phyloP scores from a whole-genome alignment of 1,284 basidiomycete genomes.

The Lentinula novae-zelandiae region DNA sequence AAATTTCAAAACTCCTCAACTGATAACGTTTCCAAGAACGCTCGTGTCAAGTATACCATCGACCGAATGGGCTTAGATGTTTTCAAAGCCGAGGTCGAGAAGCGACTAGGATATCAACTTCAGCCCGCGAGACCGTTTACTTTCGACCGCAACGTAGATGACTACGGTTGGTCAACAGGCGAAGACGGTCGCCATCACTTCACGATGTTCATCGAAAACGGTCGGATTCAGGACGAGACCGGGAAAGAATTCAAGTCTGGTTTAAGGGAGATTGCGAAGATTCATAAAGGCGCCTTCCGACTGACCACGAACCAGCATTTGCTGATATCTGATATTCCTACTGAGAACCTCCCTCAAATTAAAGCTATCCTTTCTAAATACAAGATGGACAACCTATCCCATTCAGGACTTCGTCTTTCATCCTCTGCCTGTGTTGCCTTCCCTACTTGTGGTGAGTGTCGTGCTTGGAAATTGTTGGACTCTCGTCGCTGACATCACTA shows the following conservation, averaged over 20 bases:
- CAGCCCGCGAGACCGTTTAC: conserved; percentile 71
- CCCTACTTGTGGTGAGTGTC: conserved; percentile 81
- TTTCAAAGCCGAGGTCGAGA: conserved; percentile 91
- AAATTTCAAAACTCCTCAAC: neutral
- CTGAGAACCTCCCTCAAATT: conserved; percentile 72
- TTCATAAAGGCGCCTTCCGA: conserved; percentile 93
- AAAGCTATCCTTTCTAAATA: conserved; percentile 83
- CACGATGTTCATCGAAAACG: conserved; percentile 96
- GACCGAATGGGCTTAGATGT: conserved; percentile 87
- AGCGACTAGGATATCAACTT: conserved; percentile 80
- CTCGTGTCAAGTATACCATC: conserved; percentile 95
- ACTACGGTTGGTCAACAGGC: conserved; percentile 91
- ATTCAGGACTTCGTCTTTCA: conserved; percentile 79
- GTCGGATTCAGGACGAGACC: conserved; percentile 91
- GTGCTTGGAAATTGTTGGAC: neutral
- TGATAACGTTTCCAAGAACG: conserved; percentile 48
- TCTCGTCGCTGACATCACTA: neutral
- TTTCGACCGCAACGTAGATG: conserved; percentile 91
- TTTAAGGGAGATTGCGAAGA: conserved; percentile 87
- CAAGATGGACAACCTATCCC: conserved; percentile 87
- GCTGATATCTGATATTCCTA: conserved; percentile 80
- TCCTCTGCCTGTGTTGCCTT: conserved; percentile 96
- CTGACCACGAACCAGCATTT: conserved; percentile 96
- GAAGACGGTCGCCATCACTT: conserved; percentile 91
- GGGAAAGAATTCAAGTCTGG: conserved; percentile 92